Conservation (phyloP, 768 basidiomycete species). For the Russula compacta region DNA sequence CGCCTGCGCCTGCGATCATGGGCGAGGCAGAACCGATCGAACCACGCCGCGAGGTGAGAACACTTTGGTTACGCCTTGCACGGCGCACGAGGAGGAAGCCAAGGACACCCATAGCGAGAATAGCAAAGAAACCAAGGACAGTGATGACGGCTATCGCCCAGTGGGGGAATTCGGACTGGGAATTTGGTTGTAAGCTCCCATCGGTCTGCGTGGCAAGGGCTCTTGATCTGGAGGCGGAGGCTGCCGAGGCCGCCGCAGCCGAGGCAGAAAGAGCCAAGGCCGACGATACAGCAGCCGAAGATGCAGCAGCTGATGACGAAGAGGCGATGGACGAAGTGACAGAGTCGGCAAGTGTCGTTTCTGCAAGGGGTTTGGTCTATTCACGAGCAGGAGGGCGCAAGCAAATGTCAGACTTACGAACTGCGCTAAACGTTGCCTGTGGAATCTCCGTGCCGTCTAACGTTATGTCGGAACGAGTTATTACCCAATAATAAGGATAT, state of each 20-base stretch:
- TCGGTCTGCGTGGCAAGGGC: conserved; percentile 10
- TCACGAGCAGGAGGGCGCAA: conserved; percentile 10
- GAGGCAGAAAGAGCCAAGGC: conserved; percentile 20
- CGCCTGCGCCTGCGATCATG: conserved; percentile 64
- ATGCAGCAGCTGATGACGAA: conserved; percentile 33
- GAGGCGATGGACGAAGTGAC: conserved; percentile 45
- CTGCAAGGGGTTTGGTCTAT: conserved; percentile 29
- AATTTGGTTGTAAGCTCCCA: conserved; percentile 37
- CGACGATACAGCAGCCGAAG: conserved; percentile 23
- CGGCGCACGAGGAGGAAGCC: conserved; percentile 67
- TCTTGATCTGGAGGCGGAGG: conserved; percentile 18
- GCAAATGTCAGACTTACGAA: conserved; percentile 51
- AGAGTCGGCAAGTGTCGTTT: conserved; percentile 69
- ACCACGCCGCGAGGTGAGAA: conserved; percentile 46
- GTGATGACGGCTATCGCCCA: conserved; percentile 92
- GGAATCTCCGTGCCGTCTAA: conserved; percentile 52
- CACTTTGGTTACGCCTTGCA: conserved; percentile 39
- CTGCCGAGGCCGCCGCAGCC: conserved; percentile 25
- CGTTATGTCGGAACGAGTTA: conserved; percentile 48
- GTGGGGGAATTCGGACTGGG: conserved; percentile 51
- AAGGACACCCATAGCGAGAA: conserved; percentile 58
- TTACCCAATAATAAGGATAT: conserved; percentile 71
- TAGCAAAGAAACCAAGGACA: conserved; percentile 76
- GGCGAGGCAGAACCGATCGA: conserved; percentile 76
- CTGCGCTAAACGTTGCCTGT: conserved; percentile 67